Conservation (phyloP, 2,329 filamentous ascomycete species). For the Trichoderma aggressivum region DNA sequence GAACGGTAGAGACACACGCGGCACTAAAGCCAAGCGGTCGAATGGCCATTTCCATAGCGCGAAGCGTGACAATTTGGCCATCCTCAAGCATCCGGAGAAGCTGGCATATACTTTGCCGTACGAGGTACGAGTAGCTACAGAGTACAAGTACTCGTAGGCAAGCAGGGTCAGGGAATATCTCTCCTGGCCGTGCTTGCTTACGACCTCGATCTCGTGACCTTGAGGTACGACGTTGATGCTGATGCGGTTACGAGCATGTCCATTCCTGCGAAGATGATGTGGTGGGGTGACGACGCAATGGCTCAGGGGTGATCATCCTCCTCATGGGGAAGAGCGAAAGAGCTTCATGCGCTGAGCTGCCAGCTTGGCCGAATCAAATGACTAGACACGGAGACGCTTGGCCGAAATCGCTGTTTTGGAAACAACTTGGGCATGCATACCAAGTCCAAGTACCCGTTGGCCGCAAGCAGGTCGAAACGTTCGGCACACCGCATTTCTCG, state of each 20-base stretch:
- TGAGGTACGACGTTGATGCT: background rate
- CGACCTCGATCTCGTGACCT: background rate
- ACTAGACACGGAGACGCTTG: background rate
- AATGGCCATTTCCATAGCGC: background rate
- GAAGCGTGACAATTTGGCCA: background rate
- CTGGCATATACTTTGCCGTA: background rate
- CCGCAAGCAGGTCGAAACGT: constrained; percentile 7
- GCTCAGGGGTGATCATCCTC: constrained; percentile 10
- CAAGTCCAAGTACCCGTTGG: background rate
- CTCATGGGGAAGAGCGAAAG: background rate
- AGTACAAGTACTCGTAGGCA: background rate
- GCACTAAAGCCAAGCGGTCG: constrained; percentile 9
- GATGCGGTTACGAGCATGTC: background rate
- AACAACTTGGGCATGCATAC: constrained; percentile 1
- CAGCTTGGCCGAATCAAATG: background rate
- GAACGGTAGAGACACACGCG: constrained; percentile 11
- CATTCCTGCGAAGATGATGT: background rate
- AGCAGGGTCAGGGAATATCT: background rate
- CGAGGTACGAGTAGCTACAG: background rate
- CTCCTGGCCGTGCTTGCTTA: background rate
- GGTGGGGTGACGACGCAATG: background rate
- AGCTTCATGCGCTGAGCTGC: background rate
- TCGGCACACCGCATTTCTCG: constrained; percentile 10
- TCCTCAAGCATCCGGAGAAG: background rate
- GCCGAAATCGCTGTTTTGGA: constrained; percentile 6